Conservation (phyloP, 2,329 filamentous ascomycete species). For the Pseudopithomyces chartarum region DNA sequence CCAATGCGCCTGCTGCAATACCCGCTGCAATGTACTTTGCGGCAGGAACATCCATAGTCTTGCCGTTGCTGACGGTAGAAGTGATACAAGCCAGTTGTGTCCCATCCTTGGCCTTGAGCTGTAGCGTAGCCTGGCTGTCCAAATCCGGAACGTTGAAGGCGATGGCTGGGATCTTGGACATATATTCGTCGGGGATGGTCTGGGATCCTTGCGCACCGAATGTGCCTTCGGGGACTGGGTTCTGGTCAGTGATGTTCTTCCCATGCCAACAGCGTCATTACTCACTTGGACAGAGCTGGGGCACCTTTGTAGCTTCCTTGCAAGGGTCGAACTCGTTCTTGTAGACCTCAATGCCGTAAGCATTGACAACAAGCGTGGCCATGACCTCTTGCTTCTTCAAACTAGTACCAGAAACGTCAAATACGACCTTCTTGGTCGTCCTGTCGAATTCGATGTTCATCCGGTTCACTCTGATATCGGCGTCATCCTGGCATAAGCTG, state of each 20-base stretch:
- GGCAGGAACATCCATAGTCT: conserved; percentile 74
- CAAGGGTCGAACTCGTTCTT: conserved; percentile 84
- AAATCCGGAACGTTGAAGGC: conserved; percentile 92
- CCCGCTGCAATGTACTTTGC: conserved; percentile 85
- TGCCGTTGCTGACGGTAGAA: conserved; percentile 83
- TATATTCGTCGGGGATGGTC: conserved; percentile 71
- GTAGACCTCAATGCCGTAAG: conserved; percentile 85
- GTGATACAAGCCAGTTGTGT: conserved; percentile 79
- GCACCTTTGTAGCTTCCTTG: conserved; percentile 66
- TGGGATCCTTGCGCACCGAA: conserved; percentile 78
- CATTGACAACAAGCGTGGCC: conserved; percentile 74
- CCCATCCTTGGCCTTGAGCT: conserved; percentile 68
- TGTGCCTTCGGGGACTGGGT: conserved; percentile 69
- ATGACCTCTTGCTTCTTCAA: conserved; percentile 76
- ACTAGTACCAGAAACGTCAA: conserved; percentile 83
- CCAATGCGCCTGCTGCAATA: conserved; percentile 81
- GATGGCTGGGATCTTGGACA: conserved; percentile 79
- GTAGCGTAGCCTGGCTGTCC: conserved; percentile 79
- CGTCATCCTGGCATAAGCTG: conserved; percentile 67
- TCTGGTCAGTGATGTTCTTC: conserved; percentile 21
- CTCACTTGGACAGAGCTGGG: conserved; percentile 80
- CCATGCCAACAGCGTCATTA: conserved; percentile 9
- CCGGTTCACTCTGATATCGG: conserved; percentile 70
- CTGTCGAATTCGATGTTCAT: conserved; percentile 82
- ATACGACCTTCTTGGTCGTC: conserved; percentile 71